Evolutionary conservation across 2,329 filamentous ascomycete genomes (phyloP).

Genomic region (Aaosphaeria arxii): DNA sequence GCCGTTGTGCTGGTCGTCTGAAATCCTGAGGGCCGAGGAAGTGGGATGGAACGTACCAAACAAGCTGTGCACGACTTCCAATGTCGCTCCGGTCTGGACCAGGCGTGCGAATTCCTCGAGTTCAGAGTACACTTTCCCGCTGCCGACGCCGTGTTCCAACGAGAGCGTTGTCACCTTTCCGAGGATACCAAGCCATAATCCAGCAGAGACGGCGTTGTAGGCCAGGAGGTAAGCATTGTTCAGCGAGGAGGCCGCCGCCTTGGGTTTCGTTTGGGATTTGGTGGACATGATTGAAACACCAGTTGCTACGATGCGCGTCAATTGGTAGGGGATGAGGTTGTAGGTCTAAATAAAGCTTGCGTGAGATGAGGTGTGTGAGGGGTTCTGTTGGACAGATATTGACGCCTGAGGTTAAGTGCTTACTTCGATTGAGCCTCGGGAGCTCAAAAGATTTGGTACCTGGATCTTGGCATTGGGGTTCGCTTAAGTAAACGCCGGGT

Average conservation of each 20-base stretch:
- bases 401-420: too few species aligned
- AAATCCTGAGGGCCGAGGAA: neutral
- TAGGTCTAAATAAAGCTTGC: too few species aligned
- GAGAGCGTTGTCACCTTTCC: conserved; percentile 62
- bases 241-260: conserved; percentile 9
- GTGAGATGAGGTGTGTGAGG: too few species aligned
- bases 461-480: too few species aligned
- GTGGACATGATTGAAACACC: neutral
- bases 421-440: too few species aligned
- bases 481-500: too few species aligned
- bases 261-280: conserved; percentile 2
- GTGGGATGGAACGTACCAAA: conserved; percentile 55
- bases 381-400: too few species aligned
- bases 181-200: conserved; percentile 77
- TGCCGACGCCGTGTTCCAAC: conserved; percentile 14
- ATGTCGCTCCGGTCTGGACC: conserved; percentile 78
- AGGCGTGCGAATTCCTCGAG: conserved; percentile 68
- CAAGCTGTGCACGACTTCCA: conserved; percentile 81
- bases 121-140: conserved; percentile 56
- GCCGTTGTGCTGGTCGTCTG: too few species aligned
- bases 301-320: too few species aligned
- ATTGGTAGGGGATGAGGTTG: too few species aligned
- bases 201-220: conserved; percentile 78
- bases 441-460: too few species aligned
- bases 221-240: conserved; percentile 65